Evolutionary conservation across 345 rosid species (phyloP).

Genomic region (Garcia nutans): DNA sequence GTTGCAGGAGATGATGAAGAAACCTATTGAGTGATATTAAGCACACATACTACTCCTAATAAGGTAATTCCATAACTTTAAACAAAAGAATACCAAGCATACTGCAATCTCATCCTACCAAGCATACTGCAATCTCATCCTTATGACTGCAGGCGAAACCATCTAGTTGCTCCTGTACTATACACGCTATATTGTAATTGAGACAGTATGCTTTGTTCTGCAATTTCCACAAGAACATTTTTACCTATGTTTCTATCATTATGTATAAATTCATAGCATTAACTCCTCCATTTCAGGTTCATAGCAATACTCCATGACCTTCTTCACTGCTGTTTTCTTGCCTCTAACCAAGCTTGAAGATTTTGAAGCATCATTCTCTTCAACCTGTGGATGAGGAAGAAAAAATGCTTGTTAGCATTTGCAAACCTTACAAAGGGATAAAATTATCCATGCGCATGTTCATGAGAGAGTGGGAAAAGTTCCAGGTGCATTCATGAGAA

Average conservation of each 20-base stretch:
- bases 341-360: slow-evolving; percentile 56
- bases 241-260: background rate
- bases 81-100: background rate
- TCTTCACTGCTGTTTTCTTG: slow-evolving; percentile 65
- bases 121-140: background rate
- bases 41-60: background rate
- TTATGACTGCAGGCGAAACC: background rate
- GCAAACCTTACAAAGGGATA: background rate
- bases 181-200: background rate
- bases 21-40: background rate
- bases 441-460: background rate
- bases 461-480: slow-evolving; percentile 10
- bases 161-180: background rate
- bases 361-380: slow-evolving; percentile 56
- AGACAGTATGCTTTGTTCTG: background rate
- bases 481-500: background rate
- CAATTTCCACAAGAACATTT: background rate
- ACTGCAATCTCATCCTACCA: too few relatives aligned
- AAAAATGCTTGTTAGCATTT: background rate
- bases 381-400: slow-evolving; percentile 51
- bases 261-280: slow-evolving; percentile 21
- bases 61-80: background rate
- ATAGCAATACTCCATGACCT: slow-evolving; percentile 86
- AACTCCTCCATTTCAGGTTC: slow-evolving; percentile 99
- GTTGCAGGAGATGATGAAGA: background rate